Evolutionary conservation across 78 protist genomes (phyloP).

Genomic region (Dictyostelium firmibasis): DNA sequence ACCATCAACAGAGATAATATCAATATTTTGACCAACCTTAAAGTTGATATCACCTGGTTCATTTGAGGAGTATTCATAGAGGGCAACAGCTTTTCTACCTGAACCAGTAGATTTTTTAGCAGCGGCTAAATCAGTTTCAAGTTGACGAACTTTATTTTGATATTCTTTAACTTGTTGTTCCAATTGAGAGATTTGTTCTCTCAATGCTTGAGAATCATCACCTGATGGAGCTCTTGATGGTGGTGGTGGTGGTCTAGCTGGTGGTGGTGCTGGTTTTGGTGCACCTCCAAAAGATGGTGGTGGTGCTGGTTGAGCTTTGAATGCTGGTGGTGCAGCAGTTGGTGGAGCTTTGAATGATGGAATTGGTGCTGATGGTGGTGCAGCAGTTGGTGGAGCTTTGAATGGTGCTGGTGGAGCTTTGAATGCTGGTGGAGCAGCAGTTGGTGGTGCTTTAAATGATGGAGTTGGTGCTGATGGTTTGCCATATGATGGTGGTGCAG

Average conservation of each 20-base stretch:
- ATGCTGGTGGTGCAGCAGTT: slow-evolving; percentile 50
- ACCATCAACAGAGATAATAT: neutral
- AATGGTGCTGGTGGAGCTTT: slow-evolving; percentile 17
- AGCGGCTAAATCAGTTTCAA: slow-evolving; percentile 13
- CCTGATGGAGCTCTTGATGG: slow-evolving; percentile 23
- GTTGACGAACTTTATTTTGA: neutral
- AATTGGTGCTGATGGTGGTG: slow-evolving; percentile 19
- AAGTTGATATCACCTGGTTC: slow-evolving; percentile 27
- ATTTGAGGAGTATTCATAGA: slow-evolving; percentile 9
- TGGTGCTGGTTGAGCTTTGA: slow-evolving; percentile 12
- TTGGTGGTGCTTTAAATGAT: slow-evolving; percentile 9
- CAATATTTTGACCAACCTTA: slow-evolving; percentile 32
- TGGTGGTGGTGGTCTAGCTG: slow-evolving; percentile 72
- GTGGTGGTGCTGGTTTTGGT: slow-evolving; percentile 25
- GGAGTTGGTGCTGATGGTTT: slow-evolving; percentile 21
- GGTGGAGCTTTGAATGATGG: slow-evolving; percentile 38
- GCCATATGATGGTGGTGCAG: slow-evolving; percentile 17
- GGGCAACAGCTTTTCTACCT: slow-evolving; percentile 34
- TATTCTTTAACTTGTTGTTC: slow-evolving; percentile 34
- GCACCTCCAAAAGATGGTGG: neutral
- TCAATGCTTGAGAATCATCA: slow-evolving; percentile 17
- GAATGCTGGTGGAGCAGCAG: slow-evolving; percentile 7
- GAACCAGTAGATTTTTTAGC: neutral
- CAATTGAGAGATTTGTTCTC: neutral
- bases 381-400: neutral